These are phyloP conservation scores for Pythium apleroticum DNA, from an alignment of 352 stramenopile genomes.

Conservation along the genomic window DNA sequence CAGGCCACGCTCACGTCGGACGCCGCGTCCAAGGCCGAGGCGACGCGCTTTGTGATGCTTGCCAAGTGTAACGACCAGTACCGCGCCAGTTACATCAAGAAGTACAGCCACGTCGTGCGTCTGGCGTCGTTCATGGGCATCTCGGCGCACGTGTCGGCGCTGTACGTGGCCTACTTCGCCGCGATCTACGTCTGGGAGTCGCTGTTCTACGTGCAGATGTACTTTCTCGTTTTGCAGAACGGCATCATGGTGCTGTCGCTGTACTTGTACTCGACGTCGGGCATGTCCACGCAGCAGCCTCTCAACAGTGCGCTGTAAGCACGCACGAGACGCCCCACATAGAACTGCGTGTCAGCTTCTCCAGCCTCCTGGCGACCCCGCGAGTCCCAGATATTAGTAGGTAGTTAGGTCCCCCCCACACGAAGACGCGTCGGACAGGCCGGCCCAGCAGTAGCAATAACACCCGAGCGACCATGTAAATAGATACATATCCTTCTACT, in stretches of 20 bases:
- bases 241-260: constrained; percentile 50
- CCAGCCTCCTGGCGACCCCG: background rate
- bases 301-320: constrained; percentile 27
- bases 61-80: constrained; percentile 67
- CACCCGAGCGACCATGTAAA: constrained; percentile 15
- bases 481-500: constrained; percentile 14
- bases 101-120: constrained; percentile 61
- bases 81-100: constrained; percentile 52
- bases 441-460: constrained; percentile 14
- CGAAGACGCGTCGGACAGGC: background rate
- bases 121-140: constrained; percentile 83
- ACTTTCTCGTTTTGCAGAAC: constrained; percentile 71
- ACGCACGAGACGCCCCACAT: background rate
- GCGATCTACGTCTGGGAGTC: constrained; percentile 76
- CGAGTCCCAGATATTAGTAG: background rate
- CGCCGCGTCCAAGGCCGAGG: constrained; percentile 56
- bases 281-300: constrained; percentile 43
- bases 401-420: background rate
- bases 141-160: constrained; percentile 65
- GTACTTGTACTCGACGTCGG: constrained; percentile 60
- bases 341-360: constrained; percentile 2
- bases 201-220: constrained; percentile 78
- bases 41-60: constrained; percentile 53
- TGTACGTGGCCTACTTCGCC: constrained; percentile 71
- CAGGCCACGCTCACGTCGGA: constrained; percentile 71